Conservation (phyloP, 2,329 filamentous ascomycete species). For the Aspergillus phoenicis region DNA sequence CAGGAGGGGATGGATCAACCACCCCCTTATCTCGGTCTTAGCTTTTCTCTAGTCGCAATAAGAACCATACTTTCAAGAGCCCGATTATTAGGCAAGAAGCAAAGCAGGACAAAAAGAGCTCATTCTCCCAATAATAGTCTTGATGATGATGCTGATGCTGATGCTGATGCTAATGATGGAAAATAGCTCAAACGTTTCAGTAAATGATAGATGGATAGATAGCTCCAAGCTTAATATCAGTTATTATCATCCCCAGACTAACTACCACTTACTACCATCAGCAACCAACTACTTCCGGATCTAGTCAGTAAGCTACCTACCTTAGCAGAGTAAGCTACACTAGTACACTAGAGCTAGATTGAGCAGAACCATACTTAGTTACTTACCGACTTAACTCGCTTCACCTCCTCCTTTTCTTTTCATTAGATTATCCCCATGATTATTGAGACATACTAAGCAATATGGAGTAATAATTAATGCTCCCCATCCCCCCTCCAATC, state of each 20-base stretch:
- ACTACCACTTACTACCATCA: no score
- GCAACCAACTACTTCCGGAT: not conserved
- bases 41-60: not conserved
- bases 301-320: not conserved
- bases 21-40: not conserved
- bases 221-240: not conserved
- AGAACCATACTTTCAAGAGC: not conserved
- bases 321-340: not conserved
- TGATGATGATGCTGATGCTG: no score
- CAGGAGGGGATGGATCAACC: no score
- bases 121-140: not conserved
- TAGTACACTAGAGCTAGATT: no score
- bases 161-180: no score
- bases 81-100: not conserved
- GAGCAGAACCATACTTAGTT: not conserved
- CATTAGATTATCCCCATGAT: not conserved
- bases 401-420: not conserved
- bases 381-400: not conserved
- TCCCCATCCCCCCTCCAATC: no score
- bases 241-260: no score
- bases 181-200: no score
- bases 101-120: not conserved
- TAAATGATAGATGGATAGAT: not conserved
- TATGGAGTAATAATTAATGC: not conserved
- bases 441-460: not conserved